phyloP scores from a whole-genome alignment of 768 basidiomycete genomes.

The Russula compacta region DNA sequence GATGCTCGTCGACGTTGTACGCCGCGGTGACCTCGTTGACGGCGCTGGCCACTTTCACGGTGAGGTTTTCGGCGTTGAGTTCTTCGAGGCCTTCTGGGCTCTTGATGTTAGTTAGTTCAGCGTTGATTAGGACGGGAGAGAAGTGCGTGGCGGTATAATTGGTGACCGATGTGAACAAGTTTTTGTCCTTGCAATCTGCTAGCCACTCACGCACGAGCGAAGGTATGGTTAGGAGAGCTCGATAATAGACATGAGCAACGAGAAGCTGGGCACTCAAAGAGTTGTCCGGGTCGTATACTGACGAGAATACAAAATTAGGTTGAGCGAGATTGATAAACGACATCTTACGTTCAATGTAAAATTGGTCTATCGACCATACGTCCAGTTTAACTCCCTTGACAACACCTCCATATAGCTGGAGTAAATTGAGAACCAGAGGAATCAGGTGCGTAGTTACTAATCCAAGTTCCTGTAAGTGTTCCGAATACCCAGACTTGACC shows the following conservation, averaged over 20 bases:
- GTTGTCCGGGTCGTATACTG: conserved; percentile 52
- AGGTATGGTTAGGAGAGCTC: conserved; percentile 73
- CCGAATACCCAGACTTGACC: conserved; percentile 77
- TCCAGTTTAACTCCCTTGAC: conserved; percentile 72
- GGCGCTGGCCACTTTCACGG: conserved; percentile 62
- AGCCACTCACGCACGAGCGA: conserved; percentile 83
- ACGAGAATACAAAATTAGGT: neutral
- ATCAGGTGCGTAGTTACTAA: conserved; percentile 60
- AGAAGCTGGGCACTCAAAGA: conserved; percentile 51
- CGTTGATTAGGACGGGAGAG: conserved; percentile 78
- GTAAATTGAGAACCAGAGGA: conserved; percentile 56
- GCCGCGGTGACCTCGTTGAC: conserved; percentile 76
- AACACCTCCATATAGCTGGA: conserved; percentile 58
- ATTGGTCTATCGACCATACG: conserved; percentile 79
- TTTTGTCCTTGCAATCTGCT: conserved; percentile 79
- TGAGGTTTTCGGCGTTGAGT: conserved; percentile 66
- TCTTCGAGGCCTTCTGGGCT: conserved; percentile 44
- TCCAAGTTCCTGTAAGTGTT: conserved; percentile 66
- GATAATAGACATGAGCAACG: conserved; percentile 84
- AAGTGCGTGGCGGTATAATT: conserved; percentile 77
- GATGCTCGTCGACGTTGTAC: conserved; percentile 89
- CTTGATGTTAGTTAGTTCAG: conserved; percentile 72
- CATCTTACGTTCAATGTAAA: conserved; percentile 57
- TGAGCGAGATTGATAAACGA: neutral
- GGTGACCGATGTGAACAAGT: conserved; percentile 67